Base-by-base conservation (phyloP, 805 yeast genomes). In the Scheffersomyces amazonensis region DNA sequence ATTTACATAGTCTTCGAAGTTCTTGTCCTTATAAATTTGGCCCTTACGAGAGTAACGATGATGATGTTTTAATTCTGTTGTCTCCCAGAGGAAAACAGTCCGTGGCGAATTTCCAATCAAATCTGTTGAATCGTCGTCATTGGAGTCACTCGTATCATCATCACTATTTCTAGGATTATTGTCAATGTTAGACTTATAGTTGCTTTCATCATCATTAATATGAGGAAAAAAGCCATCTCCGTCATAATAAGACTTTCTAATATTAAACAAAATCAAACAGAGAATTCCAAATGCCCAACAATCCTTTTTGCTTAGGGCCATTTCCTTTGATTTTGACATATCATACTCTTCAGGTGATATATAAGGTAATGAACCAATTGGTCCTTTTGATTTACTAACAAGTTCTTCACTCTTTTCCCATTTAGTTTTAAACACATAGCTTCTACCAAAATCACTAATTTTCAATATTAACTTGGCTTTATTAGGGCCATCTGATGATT, bases 311-410 rank as follows among this genome's bases (percentile, higher is more conserved):
- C 37, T 37, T n/a, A 36, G 30, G 4, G 33, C 36, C 21, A 42
- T 39, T 11, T 39, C 10, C 9, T 31, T 21, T 11, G 37, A 31
- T 8, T 37, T 9, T 17, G 33, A 32, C 13, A 37, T 66, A 71
- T 32, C 58, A 54, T 77, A 85, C 59, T 90, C 96, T 54, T 89
- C 97, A 0, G 97, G 97, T 0, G 96, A 87, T 57, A 88, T 87
- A 61, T 87, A 90, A 1, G 96, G 93, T 41, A 81, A 91, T 1
- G 95, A 83, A 2, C 97, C 97, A 52, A 90, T 78, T 3, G 69
- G 68, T n/a, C 96, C 95, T 16, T 68, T 61, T 23, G 82, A 75
- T 36, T 76, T 69, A 52, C 83, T 89, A 13, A 43, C 41, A 5
- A 48, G 40, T 34, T 62, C 69, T 34, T 64, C 69, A 11, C 30